phyloP scores from a whole-genome alignment of 176 grass and related monocot genomes.

The Poa pratensis region DNA sequence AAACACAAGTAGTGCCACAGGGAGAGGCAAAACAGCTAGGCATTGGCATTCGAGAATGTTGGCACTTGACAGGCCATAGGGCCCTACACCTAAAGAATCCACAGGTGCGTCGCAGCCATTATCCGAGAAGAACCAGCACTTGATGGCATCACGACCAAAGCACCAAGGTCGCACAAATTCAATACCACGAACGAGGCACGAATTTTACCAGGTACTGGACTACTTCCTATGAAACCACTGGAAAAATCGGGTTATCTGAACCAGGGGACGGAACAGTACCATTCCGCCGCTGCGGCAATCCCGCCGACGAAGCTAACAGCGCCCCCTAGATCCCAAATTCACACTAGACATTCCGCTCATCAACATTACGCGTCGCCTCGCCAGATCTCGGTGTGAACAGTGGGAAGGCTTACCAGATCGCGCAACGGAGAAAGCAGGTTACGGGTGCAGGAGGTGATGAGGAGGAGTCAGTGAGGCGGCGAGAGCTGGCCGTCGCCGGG shows the following conservation, averaged over 20 bases:
- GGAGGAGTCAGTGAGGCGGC: background rate
- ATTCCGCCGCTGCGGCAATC: background rate
- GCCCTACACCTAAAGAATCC: background rate
- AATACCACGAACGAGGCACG: background rate
- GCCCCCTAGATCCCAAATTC: background rate
- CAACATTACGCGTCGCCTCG: background rate
- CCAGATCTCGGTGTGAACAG: conserved; percentile 28
- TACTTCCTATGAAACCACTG: background rate
- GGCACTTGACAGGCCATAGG: background rate
- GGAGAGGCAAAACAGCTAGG: background rate
- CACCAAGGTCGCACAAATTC: background rate
- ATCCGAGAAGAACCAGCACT: background rate
- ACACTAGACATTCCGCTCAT: background rate
- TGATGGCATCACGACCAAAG: too few species aligned
- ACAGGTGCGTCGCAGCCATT: background rate
- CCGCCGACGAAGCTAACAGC: background rate
- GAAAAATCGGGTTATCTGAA: background rate
- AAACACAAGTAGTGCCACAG: background rate
- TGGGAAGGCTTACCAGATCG: conserved; percentile 23
- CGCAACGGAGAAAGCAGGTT: background rate
- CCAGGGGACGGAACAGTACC: background rate
- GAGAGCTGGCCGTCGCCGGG: conserved; percentile 4
- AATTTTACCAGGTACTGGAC: background rate
- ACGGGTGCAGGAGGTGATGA: background rate
- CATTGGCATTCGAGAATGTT: background rate